These are phyloP conservation scores for Capsella rubella DNA, from an alignment of 441 rosid genomes.

Conservation along the genomic window DNA sequence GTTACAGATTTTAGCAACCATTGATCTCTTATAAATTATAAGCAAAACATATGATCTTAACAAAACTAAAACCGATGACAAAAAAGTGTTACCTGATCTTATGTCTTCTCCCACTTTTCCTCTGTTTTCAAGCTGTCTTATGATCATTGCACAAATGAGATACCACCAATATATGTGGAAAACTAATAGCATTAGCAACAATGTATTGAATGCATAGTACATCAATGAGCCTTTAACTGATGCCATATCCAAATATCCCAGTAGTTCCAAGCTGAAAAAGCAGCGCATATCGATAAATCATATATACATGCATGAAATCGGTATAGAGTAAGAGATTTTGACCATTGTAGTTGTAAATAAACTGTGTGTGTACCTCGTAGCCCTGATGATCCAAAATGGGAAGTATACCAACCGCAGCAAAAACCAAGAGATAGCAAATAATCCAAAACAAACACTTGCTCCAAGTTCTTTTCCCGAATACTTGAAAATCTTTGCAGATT, in stretches of 20 bases:
- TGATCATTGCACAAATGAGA: conserved; percentile 84
- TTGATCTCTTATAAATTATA: too few species aligned
- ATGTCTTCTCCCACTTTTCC: conserved; percentile 93
- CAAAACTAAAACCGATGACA: too few species aligned
- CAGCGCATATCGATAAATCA: neutral
- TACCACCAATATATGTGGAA: conserved; percentile 97
- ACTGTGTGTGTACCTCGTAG: conserved; percentile 54
- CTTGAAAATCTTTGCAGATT: conserved; percentile 85
- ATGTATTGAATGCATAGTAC: conserved; percentile 77
- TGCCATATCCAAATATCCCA: conserved; percentile 57
- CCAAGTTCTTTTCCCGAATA: conserved; percentile 78
- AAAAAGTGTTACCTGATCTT: conserved; percentile 71
- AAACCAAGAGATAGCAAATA: conserved; percentile 83
- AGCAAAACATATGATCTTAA: neutral
- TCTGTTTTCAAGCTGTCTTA: conserved; percentile 74
- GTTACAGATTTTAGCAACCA: too few species aligned
- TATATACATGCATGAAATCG: neutral
- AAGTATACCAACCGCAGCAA: conserved; percentile 73
- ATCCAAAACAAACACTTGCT: conserved; percentile 80
- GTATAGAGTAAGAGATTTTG: neutral
- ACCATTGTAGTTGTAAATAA: neutral
- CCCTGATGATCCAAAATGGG: conserved; percentile 77
- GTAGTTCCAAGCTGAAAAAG: conserved; percentile 37
- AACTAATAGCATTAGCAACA: conserved; percentile 80
- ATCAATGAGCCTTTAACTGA: conserved; percentile 37